Evolutionary conservation across 2,329 filamentous ascomycete species (phyloP).

Genomic region (Aspergillus spinulosporus): DNA sequence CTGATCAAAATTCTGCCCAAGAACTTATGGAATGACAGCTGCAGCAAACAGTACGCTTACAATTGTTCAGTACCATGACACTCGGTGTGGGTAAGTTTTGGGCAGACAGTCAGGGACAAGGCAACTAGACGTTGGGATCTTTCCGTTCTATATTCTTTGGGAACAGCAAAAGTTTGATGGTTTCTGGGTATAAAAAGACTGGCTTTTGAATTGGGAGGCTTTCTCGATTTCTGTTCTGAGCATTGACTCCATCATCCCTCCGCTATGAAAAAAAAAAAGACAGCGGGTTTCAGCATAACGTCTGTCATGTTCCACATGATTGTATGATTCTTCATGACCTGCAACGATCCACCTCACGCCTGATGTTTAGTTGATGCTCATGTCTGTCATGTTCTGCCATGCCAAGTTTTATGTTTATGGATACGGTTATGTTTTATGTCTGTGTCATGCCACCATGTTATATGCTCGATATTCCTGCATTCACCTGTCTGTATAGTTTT

Average conservation of each 20-base stretch:
- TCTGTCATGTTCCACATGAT: conserved; percentile 29
- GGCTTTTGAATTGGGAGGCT: conserved; percentile 22
- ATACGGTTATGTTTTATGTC: conserved; percentile 13
- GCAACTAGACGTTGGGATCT: background rate
- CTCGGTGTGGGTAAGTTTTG: conserved; percentile 17
- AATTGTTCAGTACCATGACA: background rate
- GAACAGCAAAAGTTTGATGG: conserved; percentile 22
- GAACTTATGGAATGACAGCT: conserved; percentile 3
- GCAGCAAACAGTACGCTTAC: background rate
- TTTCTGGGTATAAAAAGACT: conserved; percentile 16
- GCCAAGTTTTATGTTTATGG: conserved; percentile 10
- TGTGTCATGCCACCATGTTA: conserved; percentile 3
- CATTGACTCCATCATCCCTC: conserved; percentile 18
- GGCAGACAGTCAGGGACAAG: background rate
- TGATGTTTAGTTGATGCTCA: conserved; percentile 18
- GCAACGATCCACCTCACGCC: conserved; percentile 24
- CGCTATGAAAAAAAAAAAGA: conserved; percentile 8
- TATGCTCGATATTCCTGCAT: conserved; percentile 12
- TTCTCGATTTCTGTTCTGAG: conserved; percentile 21
- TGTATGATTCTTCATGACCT: conserved; percentile 32
- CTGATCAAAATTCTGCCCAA: background rate
- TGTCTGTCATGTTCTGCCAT: conserved; percentile 2
- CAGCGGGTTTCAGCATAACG: conserved; percentile 25
- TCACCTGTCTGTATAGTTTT: conserved; percentile 20
- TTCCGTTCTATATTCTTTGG: conserved; percentile 8